phyloP scores from a whole-genome alignment of 1,284 basidiomycete genomes.

The Acaromyces ingoldii region DNA sequence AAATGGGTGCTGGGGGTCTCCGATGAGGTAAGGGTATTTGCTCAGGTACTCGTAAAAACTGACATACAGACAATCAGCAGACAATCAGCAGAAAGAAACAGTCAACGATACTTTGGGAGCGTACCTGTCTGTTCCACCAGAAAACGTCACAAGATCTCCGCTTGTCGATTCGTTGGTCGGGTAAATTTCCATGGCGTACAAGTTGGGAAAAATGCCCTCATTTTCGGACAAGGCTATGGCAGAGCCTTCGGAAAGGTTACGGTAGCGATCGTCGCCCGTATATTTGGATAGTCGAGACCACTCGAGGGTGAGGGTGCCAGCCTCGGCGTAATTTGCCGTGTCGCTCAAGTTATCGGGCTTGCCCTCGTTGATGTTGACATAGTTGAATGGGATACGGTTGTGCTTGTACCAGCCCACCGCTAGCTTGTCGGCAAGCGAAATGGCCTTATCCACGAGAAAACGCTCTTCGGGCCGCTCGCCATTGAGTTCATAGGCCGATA shows the following conservation, averaged over 20 bases:
- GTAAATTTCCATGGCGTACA: neutral
- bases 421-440: slow-evolving; percentile 7
- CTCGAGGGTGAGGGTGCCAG: slow-evolving; percentile 36
- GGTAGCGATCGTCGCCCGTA: slow-evolving; percentile 29
- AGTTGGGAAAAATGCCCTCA: neutral
- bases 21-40: slow-evolving; percentile 34
- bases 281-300: slow-evolving; percentile 31
- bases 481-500: slow-evolving; percentile 25
- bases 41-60: slow-evolving; percentile 26
- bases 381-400: slow-evolving; percentile 1
- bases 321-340: slow-evolving; percentile 26
- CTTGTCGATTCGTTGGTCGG: neutral
- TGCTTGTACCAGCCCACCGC: slow-evolving; percentile 6
- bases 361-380: slow-evolving; percentile 32
- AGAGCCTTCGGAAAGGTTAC: neutral
- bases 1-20: slow-evolving; percentile 16
- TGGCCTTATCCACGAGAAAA: slow-evolving; percentile 16
- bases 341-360: slow-evolving; percentile 7
- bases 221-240: neutral
- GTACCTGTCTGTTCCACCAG: neutral
- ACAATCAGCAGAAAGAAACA: too few species aligned
- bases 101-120: too few species aligned
- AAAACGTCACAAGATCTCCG: neutral
- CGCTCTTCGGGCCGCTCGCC: slow-evolving; percentile 4
- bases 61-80: too few species aligned